Percentiles rank a stretch among this genome's conserved stretches.
These are phyloP conservation scores for Aureobasidium leucospermi DNA, from an alignment of 2,329 filamentous ascomycete species.

Conservation along the genomic window DNA sequence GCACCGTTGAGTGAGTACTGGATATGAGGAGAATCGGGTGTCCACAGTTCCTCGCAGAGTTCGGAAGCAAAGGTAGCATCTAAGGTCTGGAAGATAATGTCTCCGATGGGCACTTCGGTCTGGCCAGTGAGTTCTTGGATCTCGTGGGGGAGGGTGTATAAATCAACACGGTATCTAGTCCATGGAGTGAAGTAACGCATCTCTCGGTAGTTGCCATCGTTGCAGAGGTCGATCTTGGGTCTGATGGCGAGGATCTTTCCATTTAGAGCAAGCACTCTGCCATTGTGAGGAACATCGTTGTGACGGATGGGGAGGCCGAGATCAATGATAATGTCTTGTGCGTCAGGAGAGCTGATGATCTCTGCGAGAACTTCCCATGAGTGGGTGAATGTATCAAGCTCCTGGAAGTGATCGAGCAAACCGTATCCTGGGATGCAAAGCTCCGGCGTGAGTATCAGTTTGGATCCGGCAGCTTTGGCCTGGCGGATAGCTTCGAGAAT, in stretches of 20 bases:
- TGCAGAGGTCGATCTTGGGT: slow-evolving; percentile 64
- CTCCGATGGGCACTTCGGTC: slow-evolving; percentile 57
- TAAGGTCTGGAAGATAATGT: slow-evolving; percentile 53
- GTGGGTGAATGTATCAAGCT: slow-evolving; percentile 33
- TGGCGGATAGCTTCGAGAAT: slow-evolving; percentile 56
- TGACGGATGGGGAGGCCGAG: slow-evolving; percentile 51
- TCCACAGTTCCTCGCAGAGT: slow-evolving; percentile 64
- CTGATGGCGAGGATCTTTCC: slow-evolving; percentile 63
- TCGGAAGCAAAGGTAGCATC: slow-evolving; percentile 59
- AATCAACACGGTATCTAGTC: slow-evolving; percentile 52
- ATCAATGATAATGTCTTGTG: slow-evolving; percentile 57
- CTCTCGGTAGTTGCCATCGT: slow-evolving; percentile 55
- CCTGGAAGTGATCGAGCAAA: slow-evolving; percentile 57
- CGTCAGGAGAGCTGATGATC: slow-evolving; percentile 54
- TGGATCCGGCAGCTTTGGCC: slow-evolving; percentile 56
- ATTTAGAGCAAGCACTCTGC: slow-evolving; percentile 57
- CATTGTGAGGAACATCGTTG: slow-evolving; percentile 57
- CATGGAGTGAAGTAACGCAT: slow-evolving; percentile 55
- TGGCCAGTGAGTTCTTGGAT: slow-evolving; percentile 52
- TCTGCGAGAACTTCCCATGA: slow-evolving; percentile 54
- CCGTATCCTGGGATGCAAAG: slow-evolving; percentile 56
- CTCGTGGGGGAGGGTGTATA: slow-evolving; percentile 56
- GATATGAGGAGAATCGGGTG: slow-evolving; percentile 50
- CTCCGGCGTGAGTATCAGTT: slow-evolving; percentile 44
- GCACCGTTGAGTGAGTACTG: slow-evolving; percentile 60